phyloP scores from a whole-genome alignment of 2,329 filamentous ascomycete genomes.

The Passalora sequoiae region DNA sequence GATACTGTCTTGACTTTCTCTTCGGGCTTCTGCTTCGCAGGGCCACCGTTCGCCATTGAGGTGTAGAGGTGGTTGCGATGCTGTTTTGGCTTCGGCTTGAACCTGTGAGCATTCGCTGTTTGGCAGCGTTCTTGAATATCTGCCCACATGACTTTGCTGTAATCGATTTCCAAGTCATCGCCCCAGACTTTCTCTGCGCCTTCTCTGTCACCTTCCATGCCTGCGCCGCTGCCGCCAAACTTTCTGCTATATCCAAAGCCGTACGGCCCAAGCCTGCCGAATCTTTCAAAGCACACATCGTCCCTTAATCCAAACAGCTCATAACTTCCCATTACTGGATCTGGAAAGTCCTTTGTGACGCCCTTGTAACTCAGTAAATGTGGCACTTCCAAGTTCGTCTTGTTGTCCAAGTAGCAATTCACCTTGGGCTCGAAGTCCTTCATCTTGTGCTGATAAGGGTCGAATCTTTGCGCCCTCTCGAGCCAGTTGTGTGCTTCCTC shows the following conservation, averaged over 20 bases:
- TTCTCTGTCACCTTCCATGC: slow-evolving; percentile 75
- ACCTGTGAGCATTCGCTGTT: slow-evolving; percentile 64
- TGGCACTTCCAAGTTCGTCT: slow-evolving; percentile 62
- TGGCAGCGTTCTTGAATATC: slow-evolving; percentile 71
- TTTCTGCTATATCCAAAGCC: slow-evolving; percentile 78
- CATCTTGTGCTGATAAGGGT: slow-evolving; percentile 47
- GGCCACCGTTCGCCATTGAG: slow-evolving; percentile 34
- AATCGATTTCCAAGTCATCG: slow-evolving; percentile 67
- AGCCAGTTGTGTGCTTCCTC: slow-evolving; percentile 16
- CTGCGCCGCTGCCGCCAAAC: slow-evolving; percentile 77
- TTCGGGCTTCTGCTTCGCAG: slow-evolving; percentile 21
- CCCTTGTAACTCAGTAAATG: slow-evolving; percentile 69
- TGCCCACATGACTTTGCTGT: slow-evolving; percentile 70
- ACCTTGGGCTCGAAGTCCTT: slow-evolving; percentile 55
- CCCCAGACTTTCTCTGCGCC: slow-evolving; percentile 77
- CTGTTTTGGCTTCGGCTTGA: slow-evolving; percentile 42
- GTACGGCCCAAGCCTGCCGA: slow-evolving; percentile 81
- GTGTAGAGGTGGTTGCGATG: slow-evolving; percentile 37
- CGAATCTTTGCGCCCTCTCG: slow-evolving; percentile 45
- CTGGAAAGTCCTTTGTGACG: slow-evolving; percentile 76
- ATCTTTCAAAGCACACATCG: slow-evolving; percentile 89
- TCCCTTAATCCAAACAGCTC: slow-evolving; percentile 71
- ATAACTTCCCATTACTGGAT: slow-evolving; percentile 81
- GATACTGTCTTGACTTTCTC: slow-evolving; percentile 8
- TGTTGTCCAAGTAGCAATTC: slow-evolving; percentile 73